Evolutionary conservation across 2,329 filamentous ascomycete genomes (phyloP), one percentile per base, ranked within the genome.

Genomic region (Teratosphaeria gauchensis): DNA sequence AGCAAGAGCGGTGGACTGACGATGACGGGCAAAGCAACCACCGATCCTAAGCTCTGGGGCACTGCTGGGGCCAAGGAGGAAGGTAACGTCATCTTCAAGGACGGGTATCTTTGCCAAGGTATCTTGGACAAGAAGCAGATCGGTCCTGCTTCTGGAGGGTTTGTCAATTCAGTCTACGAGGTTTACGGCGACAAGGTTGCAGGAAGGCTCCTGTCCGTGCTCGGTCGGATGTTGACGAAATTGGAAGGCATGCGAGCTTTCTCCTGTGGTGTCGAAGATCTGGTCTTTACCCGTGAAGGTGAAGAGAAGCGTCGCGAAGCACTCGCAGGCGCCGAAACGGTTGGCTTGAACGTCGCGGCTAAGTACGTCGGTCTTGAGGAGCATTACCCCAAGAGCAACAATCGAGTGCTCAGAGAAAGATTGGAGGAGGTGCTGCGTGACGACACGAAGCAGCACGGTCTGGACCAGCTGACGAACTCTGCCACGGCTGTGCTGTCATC

Each of bases 51-150:
- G 56, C 82, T 89, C 56, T 99, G 94, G 94, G 89, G 86, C 3
- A 77, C 81, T n/a, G 59, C 56, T 31, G 68, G 67, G 3, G 80
- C 75, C 35, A 79, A 80, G 0, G 92, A 96, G 72, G 94, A 97
- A 72, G 88, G 86, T 24, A 75, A 79, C 0, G 91, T 99, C 33
- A 80, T 92, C 21, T 87, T 99, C 74, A 85, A 89, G 63, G 86
- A 94, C 65, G 92, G 94, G 54, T 89, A 96, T 65, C 84, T 97
- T 64, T 81, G 96, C 54, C 88, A 85, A 54, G 94, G 94, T 66
- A 95, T 99, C 66, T 81, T 99, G 31, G 95, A 99, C 73, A 99
- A 99, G 76, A 87, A 89, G 48, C 94, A 99, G 67, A 88, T 99
- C 59, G 94, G 94, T 57, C 91, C 92, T 42, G 88, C 84, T 60